Evolutionary conservation across 352 stramenopile genomes (phyloP).

Genomic region (Phytophthora capsici): DNA sequence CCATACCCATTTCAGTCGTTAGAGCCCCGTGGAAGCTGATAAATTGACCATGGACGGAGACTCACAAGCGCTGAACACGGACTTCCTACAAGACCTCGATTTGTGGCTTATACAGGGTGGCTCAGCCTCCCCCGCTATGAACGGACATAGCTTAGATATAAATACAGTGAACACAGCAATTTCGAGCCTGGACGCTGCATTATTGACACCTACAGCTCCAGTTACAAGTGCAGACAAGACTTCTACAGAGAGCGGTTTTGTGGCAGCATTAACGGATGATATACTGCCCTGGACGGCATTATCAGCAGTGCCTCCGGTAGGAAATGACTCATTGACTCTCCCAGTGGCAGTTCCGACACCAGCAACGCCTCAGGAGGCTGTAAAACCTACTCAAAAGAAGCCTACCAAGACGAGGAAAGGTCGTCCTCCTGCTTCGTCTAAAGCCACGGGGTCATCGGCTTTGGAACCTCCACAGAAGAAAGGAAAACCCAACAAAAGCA

Average conservation of each 20-base stretch:
- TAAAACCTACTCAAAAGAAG: constrained; percentile 13
- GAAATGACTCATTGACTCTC: not conserved
- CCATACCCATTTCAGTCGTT: not conserved
- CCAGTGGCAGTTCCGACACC: not conserved
- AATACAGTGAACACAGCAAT: not conserved
- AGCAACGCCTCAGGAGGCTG: not conserved
- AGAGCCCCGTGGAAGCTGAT: not conserved
- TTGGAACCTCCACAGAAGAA: constrained; percentile 32
- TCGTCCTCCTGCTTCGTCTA: constrained; percentile 11
- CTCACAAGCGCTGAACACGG: constrained; percentile 13
- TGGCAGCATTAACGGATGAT: constrained; percentile 12
- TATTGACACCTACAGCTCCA: constrained; percentile 23
- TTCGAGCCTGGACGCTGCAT: constrained; percentile 5
- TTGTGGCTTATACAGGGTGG: constrained; percentile 28
- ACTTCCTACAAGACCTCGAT: constrained; percentile 43
- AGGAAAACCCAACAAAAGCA: constrained; percentile 43
- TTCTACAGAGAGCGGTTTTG: constrained; percentile 8
- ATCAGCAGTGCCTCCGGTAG: not conserved
- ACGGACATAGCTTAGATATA: not conserved
- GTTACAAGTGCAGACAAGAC: constrained; percentile 1
- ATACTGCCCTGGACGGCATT: constrained; percentile 1
- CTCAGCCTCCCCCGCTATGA: not conserved
- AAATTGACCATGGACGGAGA: constrained; percentile 31
- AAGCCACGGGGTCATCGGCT: not conserved
- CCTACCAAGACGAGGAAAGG: constrained; percentile 12